phyloP scores from a whole-genome alignment of 768 basidiomycete species.

The Calocera cornea region DNA sequence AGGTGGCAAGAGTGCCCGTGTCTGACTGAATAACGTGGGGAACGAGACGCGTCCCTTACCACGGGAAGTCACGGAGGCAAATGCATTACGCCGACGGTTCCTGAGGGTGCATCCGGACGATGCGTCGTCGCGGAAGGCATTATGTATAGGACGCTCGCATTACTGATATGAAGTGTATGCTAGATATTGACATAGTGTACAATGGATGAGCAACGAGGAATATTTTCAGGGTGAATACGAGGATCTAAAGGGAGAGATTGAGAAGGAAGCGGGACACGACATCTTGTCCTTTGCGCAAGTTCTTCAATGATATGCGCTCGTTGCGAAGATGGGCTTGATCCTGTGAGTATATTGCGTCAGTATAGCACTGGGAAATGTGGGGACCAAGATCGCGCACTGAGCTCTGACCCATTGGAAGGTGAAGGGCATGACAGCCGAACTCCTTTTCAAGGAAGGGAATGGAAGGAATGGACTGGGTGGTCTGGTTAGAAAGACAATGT shows the following conservation, averaged over 20 bases:
- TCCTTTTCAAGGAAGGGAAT: constrained; percentile 88
- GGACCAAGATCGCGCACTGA: constrained; percentile 37
- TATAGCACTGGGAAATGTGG: constrained; percentile 3
- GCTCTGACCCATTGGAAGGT: constrained; percentile 89
- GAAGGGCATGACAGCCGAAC: constrained; percentile 77
- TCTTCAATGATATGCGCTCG: constrained; percentile 76
- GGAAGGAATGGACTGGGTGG: constrained; percentile 71
- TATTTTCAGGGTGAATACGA: neutral
- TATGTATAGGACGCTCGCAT: too few species aligned
- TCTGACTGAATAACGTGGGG: too few species aligned
- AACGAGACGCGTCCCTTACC: too few species aligned
- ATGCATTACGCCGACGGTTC: too few species aligned
- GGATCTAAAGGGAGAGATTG: constrained; percentile 1
- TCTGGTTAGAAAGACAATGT: too few species aligned
- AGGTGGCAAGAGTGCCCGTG: too few species aligned
- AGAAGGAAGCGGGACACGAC: constrained; percentile 55
- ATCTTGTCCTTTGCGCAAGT: constrained; percentile 62
- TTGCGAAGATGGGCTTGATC: constrained; percentile 89
- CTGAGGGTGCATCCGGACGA: too few species aligned
- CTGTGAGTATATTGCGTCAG: constrained; percentile 25
- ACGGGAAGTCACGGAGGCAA: too few species aligned
- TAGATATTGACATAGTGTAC: neutral
- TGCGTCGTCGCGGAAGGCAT: too few species aligned
- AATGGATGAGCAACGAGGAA: neutral
- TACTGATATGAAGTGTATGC: too few species aligned